A percentile compares a stretch with the other conserved stretches of the same genome.
Conservation (phyloP, 768 basidiomycete genomes). For the Termitomyces eurrhizus region DNA sequence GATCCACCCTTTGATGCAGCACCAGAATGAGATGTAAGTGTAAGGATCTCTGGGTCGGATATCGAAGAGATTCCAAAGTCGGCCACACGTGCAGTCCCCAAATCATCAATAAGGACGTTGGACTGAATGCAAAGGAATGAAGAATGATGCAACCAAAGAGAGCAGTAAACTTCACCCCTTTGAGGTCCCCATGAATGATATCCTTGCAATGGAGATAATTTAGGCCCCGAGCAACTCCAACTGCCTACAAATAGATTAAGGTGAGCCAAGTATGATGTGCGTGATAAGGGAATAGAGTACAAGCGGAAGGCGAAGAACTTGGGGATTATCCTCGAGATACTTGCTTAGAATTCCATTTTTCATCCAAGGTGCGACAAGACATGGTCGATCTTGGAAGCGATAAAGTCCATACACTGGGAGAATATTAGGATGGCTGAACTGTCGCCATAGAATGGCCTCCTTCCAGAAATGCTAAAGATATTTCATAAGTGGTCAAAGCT, state of each 20-base stretch:
- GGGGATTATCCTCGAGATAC: neutral
- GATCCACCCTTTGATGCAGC: neutral
- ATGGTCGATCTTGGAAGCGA: slow-evolving; percentile 21
- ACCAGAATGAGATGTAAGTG: neutral
- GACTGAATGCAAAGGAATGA: neutral
- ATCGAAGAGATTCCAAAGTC: neutral
- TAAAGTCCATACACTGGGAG: slow-evolving; percentile 32
- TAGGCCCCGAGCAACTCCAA: neutral
- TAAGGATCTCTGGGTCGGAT: neutral
- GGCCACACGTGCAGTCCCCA: neutral
- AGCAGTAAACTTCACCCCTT: neutral
- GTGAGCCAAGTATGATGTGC: neutral
- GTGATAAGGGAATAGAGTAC: neutral
- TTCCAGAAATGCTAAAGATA: slow-evolving; percentile 6
- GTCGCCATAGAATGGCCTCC: slow-evolving; percentile 13
- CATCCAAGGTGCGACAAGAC: slow-evolving; percentile 35
- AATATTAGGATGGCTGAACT: slow-evolving; percentile 17
- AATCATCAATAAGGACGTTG: neutral
- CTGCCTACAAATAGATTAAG: neutral
- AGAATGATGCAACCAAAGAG: too few relatives aligned
- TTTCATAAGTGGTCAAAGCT: neutral
- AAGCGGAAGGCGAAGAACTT: neutral
- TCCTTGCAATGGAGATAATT: neutral
- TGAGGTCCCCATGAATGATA: neutral
- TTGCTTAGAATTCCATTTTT: slow-evolving; percentile 27